phyloP scores from a whole-genome alignment of 1,284 basidiomycete genomes.

The Chalciporus piperatoides region DNA sequence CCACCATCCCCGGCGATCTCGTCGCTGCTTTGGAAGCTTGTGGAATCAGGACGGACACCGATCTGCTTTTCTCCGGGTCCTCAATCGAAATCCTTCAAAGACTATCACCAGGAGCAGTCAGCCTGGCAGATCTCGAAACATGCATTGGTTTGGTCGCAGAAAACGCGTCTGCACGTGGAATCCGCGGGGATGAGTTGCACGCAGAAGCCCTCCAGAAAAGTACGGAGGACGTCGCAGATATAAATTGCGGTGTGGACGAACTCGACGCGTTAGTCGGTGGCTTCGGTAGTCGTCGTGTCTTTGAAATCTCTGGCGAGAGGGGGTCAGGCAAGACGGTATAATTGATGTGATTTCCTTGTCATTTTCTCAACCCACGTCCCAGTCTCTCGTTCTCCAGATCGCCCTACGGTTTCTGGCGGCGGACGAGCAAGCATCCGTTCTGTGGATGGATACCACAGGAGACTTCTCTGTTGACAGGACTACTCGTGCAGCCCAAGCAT shows the following conservation, averaged over 20 bases:
- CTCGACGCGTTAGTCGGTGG: constrained; percentile 51
- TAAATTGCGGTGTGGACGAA: constrained; percentile 41
- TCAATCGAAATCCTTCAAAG: constrained; percentile 45
- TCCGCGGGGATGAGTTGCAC: constrained; percentile 41
- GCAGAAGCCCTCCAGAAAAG: constrained; percentile 20
- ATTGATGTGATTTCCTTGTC: neutral
- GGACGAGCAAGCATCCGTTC: constrained; percentile 36
- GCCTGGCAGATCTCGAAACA: constrained; percentile 45
- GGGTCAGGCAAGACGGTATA: constrained; percentile 65
- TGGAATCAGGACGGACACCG: constrained; percentile 54
- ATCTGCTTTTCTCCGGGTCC: constrained; percentile 52
- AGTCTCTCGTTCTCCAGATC: constrained; percentile 59
- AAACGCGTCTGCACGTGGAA: constrained; percentile 40
- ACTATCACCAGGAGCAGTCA: constrained; percentile 46
- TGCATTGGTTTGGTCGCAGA: constrained; percentile 40
- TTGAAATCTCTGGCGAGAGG: constrained; percentile 63
- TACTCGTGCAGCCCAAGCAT: constrained; percentile 35
- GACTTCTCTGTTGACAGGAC: constrained; percentile 57
- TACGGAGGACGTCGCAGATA: constrained; percentile 25
- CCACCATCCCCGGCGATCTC: constrained; percentile 29
- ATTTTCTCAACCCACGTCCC: constrained; percentile 6
- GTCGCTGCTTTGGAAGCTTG: constrained; percentile 35
- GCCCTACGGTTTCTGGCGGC: constrained; percentile 48
- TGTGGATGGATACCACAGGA: constrained; percentile 72
- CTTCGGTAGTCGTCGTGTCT: constrained; percentile 45